These are phyloP conservation scores for Hordeum pubiflorum DNA, from an alignment of 202 grass and related monocot species.

Conservation along the genomic window DNA sequence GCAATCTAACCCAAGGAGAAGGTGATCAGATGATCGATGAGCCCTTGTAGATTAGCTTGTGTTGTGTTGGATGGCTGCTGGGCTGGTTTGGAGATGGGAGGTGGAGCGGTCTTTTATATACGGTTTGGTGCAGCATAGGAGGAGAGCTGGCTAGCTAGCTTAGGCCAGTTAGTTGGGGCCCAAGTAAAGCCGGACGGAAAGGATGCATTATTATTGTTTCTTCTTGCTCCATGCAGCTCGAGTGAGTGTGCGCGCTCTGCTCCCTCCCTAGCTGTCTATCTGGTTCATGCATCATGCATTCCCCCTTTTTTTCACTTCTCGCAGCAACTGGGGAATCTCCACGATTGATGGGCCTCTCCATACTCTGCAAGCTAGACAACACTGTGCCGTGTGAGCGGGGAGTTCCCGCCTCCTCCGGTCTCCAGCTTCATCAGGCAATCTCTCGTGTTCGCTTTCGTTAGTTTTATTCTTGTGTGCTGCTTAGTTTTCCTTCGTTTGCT, in stretches of 20 bases:
- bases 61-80: slow-evolving; percentile 10
- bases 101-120: slow-evolving; percentile 72
- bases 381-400: background rate
- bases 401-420: slow-evolving; percentile 24
- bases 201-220: background rate
- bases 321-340: slow-evolving; percentile 29
- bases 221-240: background rate
- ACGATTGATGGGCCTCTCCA: slow-evolving; percentile 18
- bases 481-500: too few relatives aligned
- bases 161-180: slow-evolving; percentile 24
- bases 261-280: background rate
- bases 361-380: background rate
- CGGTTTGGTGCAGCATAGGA: slow-evolving; percentile 45
- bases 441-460: background rate
- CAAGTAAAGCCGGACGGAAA: slow-evolving; percentile 21
- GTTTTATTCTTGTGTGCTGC: background rate
- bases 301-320: background rate
- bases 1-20: background rate
- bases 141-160: background rate
- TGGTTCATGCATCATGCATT: background rate
- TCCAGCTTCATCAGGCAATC: slow-evolving; percentile 17
- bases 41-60: background rate
- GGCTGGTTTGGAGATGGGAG: slow-evolving; percentile 27
- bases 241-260: background rate
- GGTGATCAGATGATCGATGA: background rate